Conservation (phyloP, 805 yeast genomes). For the Candida dajiaensis region DNA sequence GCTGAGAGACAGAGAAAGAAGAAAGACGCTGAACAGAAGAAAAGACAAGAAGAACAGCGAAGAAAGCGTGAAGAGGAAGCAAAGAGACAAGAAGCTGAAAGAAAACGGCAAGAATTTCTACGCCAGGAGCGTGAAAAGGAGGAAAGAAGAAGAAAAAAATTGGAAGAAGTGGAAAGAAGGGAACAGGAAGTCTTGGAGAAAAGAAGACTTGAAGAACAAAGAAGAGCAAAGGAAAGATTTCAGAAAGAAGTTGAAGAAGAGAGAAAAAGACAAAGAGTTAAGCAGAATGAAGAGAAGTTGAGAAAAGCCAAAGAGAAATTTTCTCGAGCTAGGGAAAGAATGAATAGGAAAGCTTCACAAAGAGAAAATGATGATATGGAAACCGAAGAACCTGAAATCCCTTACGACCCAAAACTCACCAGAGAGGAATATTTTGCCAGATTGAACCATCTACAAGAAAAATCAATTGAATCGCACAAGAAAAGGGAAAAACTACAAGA, state of each 20-base stretch:
- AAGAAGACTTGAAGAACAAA: conserved; percentile 8
- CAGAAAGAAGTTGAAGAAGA: conserved; percentile 1
- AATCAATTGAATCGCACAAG: not conserved
- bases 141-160: not conserved
- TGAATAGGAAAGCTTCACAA: not conserved
- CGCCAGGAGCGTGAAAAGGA: conserved; percentile 2
- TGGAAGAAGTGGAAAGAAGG: conserved; percentile 11
- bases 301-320: conserved; percentile 2
- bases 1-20: conserved; percentile 2
- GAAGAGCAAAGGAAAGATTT: not conserved
- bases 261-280: not conserved
- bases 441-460: conserved; percentile 3
- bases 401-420: not conserved
- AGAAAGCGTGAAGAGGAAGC: not conserved
- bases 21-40: not conserved
- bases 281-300: not conserved
- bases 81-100: not conserved
- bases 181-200: conserved; percentile 19
- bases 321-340: not conserved
- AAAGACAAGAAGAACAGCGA: not conserved
- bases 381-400: not conserved
- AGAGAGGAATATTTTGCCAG: conserved; percentile 7
- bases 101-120: conserved; percentile 2
- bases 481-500: conserved; percentile 6
- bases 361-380: not conserved